A percentile compares a stretch with the other conserved stretches of the same genome.
Evolutionary conservation across 1,139 yeast species (phyloP).

Genomic region (Pichia sp.): DNA sequence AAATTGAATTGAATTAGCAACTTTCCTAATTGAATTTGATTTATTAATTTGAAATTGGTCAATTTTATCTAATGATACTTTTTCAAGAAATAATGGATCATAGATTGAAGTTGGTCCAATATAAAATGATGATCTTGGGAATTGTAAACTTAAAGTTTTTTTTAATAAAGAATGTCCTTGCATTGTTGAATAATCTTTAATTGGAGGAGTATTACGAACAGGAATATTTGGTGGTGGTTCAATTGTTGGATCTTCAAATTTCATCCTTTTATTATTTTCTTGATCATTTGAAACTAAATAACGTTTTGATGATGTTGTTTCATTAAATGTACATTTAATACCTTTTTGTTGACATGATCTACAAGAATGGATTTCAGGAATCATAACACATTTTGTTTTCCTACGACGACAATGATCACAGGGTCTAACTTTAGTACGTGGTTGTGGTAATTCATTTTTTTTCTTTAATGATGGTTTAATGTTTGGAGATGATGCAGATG

Average conservation of each 20-base stretch:
- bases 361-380: conserved; percentile 56
- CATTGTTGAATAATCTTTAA: conserved; percentile 50
- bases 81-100: conserved; percentile 52
- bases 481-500: no score
- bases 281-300: conserved; percentile 15
- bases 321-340: conserved; percentile 52
- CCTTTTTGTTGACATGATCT: conserved; percentile 65
- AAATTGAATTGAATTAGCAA: conserved; percentile 61
- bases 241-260: conserved; percentile 29
- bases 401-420: conserved; percentile 68
- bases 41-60: conserved; percentile 61
- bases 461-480: no score
- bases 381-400: conserved; percentile 57
- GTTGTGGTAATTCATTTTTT: conserved; percentile 27
- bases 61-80: conserved; percentile 47
- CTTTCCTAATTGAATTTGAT: conserved; percentile 57
- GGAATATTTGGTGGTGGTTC: conserved; percentile 47
- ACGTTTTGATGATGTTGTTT: conserved; percentile 25
- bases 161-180: conserved; percentile 37
- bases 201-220: conserved; percentile 47
- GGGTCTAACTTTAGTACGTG: conserved; percentile 35
- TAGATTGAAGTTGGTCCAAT: conserved; percentile 71
- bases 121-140: conserved; percentile 70
- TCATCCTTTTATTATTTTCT: conserved; percentile 24
- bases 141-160: conserved; percentile 42